phyloP scores from a whole-genome alignment of 345 rosid genomes.

The Rubroshorea leprosula region DNA sequence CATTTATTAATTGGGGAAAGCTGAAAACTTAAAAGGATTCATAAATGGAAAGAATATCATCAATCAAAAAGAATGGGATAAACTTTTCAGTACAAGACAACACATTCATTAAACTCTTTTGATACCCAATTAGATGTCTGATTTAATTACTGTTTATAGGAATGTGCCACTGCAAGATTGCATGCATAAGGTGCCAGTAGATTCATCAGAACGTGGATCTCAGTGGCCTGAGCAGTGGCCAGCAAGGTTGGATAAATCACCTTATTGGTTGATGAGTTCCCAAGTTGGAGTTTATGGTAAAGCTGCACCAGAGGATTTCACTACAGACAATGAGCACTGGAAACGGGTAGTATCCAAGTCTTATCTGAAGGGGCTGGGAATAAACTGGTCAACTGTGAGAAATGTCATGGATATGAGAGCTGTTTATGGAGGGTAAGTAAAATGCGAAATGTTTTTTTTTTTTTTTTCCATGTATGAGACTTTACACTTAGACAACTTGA shows the following conservation, averaged over 20 bases:
- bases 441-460: too few relatives aligned
- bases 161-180: slow-evolving; percentile 82
- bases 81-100: not conserved
- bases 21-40: not conserved
- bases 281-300: slow-evolving; percentile 91
- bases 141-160: slow-evolving; percentile 37
- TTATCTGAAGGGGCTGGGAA: slow-evolving; percentile 73
- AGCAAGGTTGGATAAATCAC: slow-evolving; percentile 66
- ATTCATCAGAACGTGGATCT: slow-evolving; percentile 65
- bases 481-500: slow-evolving; percentile 1
- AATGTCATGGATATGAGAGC: slow-evolving; percentile 98
- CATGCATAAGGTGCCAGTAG: slow-evolving; percentile 73
- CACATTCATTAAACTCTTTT: not conserved
- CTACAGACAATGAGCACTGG: slow-evolving; percentile 79
- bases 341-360: slow-evolving; percentile 80
- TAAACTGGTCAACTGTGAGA: slow-evolving; percentile 79
- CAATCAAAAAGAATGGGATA: not conserved
- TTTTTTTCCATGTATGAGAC: not conserved
- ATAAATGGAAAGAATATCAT: not conserved
- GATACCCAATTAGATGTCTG: slow-evolving; percentile 8
- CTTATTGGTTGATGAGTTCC: slow-evolving; percentile 79
- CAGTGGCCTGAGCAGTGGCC: slow-evolving; percentile 98
- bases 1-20: not conserved
- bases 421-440: slow-evolving; percentile 85
- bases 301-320: slow-evolving; percentile 83